Evolutionary conservation across 768 basidiomycete genomes (phyloP), one percentile per base, ranked within the genome.

Genomic region (Naematelia aurantialba): DNA sequence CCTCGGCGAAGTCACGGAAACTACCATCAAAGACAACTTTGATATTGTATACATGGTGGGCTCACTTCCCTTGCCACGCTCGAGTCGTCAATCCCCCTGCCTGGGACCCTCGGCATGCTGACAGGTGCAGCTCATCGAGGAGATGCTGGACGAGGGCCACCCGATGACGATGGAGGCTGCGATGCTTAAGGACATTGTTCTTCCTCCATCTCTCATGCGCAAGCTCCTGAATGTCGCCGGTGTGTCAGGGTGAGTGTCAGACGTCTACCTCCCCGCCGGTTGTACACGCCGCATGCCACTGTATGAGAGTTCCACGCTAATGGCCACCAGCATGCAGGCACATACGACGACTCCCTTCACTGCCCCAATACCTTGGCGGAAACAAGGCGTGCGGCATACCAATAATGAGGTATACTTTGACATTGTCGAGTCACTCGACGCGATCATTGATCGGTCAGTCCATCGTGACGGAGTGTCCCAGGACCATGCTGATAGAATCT

Each of bases 321-420:
- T n/a, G n/a, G n/a, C 5, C n/a, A n/a, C n/a, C 61, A 78, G 77
- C 0, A 48, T 77, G 2, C 71, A 72, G 59, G 46, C 69, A 10
- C 70, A 67, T 4, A 75, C 79, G 0, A 76, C 78, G 22, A 65
- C 80, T 29, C 83, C 83, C 0, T 93, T 96, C 73, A 84, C 91
- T 1, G 90, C 89, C 0, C 88, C 89, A 1, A 93, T 94, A 72
- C 90, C 93, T 2, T 98, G 93, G 93, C 83, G 94, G 56, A 88
- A 88, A 75, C 82, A 87, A 0, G 89, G 88, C 5, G 79, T 93
- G 39, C 82, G 85, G 59, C 88, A 97, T 73, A 84, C 86, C 27
- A 87, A 83, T 76, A 94, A 96, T 70, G 93, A 98, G 76, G 86
- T 96, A 17, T 89, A 90, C 74, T 91, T 98, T 73, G 93, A 98